Evolutionary conservation across 2,329 filamentous ascomycete genomes (phyloP).

Genomic region (Hypoxylon sp.): DNA sequence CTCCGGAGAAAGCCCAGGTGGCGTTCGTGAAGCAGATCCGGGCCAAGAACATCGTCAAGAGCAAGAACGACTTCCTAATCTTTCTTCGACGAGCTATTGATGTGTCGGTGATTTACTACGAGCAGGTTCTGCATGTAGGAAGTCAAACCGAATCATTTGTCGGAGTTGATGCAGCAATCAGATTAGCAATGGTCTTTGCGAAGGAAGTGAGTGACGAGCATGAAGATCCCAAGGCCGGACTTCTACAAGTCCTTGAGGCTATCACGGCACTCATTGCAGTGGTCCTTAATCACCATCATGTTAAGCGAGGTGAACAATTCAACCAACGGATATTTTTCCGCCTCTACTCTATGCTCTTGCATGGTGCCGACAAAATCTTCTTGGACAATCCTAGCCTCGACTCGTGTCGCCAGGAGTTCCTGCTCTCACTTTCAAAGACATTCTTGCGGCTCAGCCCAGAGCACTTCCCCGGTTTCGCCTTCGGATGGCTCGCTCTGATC

Average conservation of each 20-base stretch:
- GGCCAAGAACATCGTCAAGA: constrained; percentile 76
- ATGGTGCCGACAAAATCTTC: constrained; percentile 73
- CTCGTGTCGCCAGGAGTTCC: constrained; percentile 74
- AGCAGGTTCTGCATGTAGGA: constrained; percentile 74
- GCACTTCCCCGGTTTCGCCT: constrained; percentile 84
- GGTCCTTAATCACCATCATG: constrained; percentile 86
- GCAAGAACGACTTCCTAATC: constrained; percentile 78
- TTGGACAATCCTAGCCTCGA: constrained; percentile 69
- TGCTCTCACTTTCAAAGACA: constrained; percentile 76
- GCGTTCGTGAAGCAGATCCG: constrained; percentile 90
- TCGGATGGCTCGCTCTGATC: constrained; percentile 84
- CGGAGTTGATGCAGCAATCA: constrained; percentile 83
- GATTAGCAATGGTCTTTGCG: constrained; percentile 81
- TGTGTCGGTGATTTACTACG: constrained; percentile 80
- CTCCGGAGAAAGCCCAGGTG: constrained; percentile 75
- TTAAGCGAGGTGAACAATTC: constrained; percentile 82
- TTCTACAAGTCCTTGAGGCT: constrained; percentile 79
- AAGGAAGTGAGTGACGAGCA: constrained; percentile 74
- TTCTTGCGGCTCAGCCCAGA: constrained; percentile 80
- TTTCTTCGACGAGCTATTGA: constrained; percentile 89
- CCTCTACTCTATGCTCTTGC: constrained; percentile 84
- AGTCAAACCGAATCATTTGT: constrained; percentile 68
- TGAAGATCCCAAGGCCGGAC: constrained; percentile 69
- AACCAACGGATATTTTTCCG: constrained; percentile 93
- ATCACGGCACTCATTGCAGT: constrained; percentile 82